Evolutionary conservation across 225 moss, liverwort and hornwort species (phyloP).

Genomic region (Pseudoscleropodium purum): DNA sequence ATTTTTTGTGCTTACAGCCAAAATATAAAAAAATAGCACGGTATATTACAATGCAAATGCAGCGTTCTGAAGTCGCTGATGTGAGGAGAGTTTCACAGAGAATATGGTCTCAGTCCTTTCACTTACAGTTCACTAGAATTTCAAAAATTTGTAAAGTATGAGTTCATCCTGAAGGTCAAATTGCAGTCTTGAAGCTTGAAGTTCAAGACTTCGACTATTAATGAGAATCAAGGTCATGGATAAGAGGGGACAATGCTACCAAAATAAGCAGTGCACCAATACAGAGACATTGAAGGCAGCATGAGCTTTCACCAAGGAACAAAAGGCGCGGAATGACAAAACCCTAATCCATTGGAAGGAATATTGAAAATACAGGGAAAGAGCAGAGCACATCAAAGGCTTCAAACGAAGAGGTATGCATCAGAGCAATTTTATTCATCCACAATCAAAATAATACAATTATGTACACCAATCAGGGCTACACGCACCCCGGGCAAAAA

Average conservation of each 20-base stretch:
- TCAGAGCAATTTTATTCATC: background rate
- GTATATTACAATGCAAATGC: too few relatives aligned
- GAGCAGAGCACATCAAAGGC: background rate
- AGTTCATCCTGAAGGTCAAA: background rate
- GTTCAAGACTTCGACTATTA: background rate
- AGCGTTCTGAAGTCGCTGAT: too few relatives aligned
- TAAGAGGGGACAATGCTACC: too few relatives aligned
- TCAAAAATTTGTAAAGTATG: too few relatives aligned
- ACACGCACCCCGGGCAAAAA: background rate
- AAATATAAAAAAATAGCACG: too few relatives aligned
- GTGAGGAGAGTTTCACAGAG: too few relatives aligned
- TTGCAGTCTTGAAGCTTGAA: background rate
- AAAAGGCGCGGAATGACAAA: background rate
- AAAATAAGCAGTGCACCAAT: too few relatives aligned
- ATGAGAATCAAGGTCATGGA: background rate
- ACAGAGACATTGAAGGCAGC: background rate
- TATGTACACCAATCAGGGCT: background rate
- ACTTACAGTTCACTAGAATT: background rate
- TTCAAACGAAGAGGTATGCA: background rate
- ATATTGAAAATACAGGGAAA: too few relatives aligned
- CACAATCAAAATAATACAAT: background rate
- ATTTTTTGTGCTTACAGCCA: too few relatives aligned
- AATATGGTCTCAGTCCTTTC: too few relatives aligned
- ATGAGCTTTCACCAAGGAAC: background rate
- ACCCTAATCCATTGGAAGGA: background rate